phyloP scores from a whole-genome alignment of 1,284 basidiomycete genomes.

The Vanrija sp. region DNA sequence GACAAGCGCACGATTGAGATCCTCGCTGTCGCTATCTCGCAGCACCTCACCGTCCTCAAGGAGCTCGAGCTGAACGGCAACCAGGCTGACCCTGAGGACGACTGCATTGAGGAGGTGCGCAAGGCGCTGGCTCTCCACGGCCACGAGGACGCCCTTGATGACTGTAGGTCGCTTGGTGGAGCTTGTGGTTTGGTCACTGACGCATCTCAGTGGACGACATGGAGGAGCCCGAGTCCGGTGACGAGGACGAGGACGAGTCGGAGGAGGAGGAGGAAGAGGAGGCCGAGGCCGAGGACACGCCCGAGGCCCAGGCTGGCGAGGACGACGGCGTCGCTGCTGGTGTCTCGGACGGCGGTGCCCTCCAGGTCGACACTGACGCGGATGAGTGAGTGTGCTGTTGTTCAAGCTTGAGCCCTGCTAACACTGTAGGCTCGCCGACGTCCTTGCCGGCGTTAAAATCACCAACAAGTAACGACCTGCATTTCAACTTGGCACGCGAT shows the following conservation, averaged over 20 bases:
- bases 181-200: neutral
- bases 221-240: constrained; percentile 56
- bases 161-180: constrained; percentile 46
- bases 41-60: constrained; percentile 59
- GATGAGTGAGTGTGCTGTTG: constrained; percentile 37
- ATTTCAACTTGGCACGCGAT: too few relatives aligned
- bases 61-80: constrained; percentile 83
- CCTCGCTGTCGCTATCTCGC: constrained; percentile 63
- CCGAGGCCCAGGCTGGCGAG: constrained; percentile 45
- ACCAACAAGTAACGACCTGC: constrained; percentile 16
- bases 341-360: constrained; percentile 23
- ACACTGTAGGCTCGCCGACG: constrained; percentile 37
- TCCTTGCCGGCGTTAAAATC: constrained; percentile 35
- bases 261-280: constrained; percentile 47
- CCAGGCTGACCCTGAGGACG: constrained; percentile 75
- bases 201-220: constrained; percentile 58
- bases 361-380: constrained; percentile 34
- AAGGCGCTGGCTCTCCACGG: constrained; percentile 66
- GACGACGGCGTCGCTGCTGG: constrained; percentile 37
- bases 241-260: constrained; percentile 54
- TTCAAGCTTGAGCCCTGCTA: neutral
- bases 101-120: constrained; percentile 62
- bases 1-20: constrained; percentile 65
- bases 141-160: constrained; percentile 77
- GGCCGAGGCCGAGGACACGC: constrained; percentile 40